Evolutionary conservation across 768 basidiomycete genomes (phyloP).

Genomic region (Termitomyces sp.): DNA sequence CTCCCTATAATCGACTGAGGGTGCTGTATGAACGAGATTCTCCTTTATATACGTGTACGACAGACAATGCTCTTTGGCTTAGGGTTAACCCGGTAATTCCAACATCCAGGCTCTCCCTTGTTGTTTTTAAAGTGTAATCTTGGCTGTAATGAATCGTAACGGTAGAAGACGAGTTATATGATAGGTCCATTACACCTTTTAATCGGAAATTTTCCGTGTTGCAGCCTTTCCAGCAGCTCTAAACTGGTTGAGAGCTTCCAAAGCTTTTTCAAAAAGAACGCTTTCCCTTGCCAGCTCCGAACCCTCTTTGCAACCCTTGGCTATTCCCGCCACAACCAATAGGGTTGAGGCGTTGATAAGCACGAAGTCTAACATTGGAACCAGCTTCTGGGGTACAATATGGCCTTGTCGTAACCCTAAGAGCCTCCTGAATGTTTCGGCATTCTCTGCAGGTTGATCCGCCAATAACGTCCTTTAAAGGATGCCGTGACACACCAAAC

Average conservation of each 20-base stretch:
- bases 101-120: too few relatives aligned
- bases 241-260: constrained; percentile 50
- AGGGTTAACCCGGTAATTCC: too few relatives aligned
- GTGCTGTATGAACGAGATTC: too few relatives aligned
- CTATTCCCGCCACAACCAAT: constrained; percentile 77
- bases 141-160: neutral
- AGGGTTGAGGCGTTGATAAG: constrained; percentile 87
- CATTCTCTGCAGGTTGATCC: constrained; percentile 76
- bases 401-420: constrained; percentile 45
- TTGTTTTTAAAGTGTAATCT: neutral
- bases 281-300: constrained; percentile 60
- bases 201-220: constrained; percentile 6
- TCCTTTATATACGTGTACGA: too few relatives aligned
- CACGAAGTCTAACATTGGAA: constrained; percentile 78
- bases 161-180: neutral
- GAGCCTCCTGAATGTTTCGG: constrained; percentile 60
- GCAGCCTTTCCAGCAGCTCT: constrained; percentile 33
- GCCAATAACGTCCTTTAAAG: constrained; percentile 66
- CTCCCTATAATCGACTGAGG: too few relatives aligned
- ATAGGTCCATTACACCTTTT: neutral
- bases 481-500: constrained; percentile 73
- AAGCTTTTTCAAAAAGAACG: constrained; percentile 53
- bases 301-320: constrained; percentile 63
- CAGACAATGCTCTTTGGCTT: too few relatives aligned
- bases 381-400: constrained; percentile 47